Percentiles rank a stretch among this genome's conserved stretches.
Evolutionary conservation across 2,329 filamentous ascomycete species (phyloP).

Genomic region (Knoxdaviesia proteae): DNA sequence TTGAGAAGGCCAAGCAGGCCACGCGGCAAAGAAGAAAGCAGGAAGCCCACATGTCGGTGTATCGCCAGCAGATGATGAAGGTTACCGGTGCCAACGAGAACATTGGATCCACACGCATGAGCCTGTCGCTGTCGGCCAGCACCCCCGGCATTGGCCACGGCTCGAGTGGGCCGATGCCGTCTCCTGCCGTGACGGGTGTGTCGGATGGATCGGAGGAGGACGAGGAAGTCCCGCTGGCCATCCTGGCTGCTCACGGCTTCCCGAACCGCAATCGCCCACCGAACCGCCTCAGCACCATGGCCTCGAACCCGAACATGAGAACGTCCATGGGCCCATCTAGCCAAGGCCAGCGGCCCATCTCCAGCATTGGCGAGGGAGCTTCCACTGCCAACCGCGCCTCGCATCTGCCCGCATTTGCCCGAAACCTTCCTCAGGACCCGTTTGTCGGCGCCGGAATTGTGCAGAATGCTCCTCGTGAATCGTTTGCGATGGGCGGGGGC

Average conservation of each 20-base stretch:
- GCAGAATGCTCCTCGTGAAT: slow-evolving; percentile 51
- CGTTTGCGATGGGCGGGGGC: slow-evolving; percentile 47
- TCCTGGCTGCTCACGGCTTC: slow-evolving; percentile 76
- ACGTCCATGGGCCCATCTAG: slow-evolving; percentile 18
- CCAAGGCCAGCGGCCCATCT: slow-evolving; percentile 23
- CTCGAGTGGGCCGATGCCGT: slow-evolving; percentile 11
- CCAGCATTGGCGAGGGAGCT: slow-evolving; percentile 30
- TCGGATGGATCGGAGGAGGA: slow-evolving; percentile 53
- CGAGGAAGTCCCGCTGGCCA: slow-evolving; percentile 71
- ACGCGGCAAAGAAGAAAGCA: slow-evolving; percentile 68
- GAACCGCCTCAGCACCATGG: slow-evolving; percentile 39
- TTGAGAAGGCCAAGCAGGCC: slow-evolving; percentile 51
- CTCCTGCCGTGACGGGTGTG: slow-evolving; percentile 12
- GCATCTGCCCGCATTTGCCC: slow-evolving; percentile 60
- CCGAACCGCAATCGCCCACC: slow-evolving; percentile 60
- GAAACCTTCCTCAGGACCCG: slow-evolving; percentile 64
- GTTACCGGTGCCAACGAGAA: slow-evolving; percentile 40
- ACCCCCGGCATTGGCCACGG: slow-evolving; percentile 27
- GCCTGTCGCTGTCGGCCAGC: slow-evolving; percentile 36
- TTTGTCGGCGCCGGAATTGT: slow-evolving; percentile 65
- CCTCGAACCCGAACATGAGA: slow-evolving; percentile 53
- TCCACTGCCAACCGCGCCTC: slow-evolving; percentile 12
- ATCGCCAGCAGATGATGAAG: slow-evolving; percentile 93
- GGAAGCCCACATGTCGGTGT: slow-evolving; percentile 74
- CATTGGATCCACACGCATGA: slow-evolving; percentile 24